Percentiles rank a stretch among this genome's conserved stretches.
These are phyloP conservation scores for Rosa chinensis DNA, from an alignment of 306 rosid species.

Conservation along the genomic window DNA sequence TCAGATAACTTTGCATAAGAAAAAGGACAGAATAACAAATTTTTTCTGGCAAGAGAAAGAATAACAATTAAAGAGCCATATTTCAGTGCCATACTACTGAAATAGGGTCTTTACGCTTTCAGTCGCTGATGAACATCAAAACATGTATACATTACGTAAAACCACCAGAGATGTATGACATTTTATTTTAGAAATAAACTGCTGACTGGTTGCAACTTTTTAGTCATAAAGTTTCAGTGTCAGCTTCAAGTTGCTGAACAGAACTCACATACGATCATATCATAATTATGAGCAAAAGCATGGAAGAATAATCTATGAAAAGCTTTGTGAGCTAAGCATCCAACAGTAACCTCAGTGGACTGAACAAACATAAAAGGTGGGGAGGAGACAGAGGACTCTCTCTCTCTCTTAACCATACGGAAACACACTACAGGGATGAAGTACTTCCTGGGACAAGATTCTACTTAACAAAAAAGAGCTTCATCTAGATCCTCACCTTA, in stretches of 20 bases:
- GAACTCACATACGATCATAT: background rate
- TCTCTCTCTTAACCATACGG: background rate
- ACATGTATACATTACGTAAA: background rate
- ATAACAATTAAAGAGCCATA: background rate
- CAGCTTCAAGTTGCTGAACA: background rate
- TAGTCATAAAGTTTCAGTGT: background rate
- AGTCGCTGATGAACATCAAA: background rate
- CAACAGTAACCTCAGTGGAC: background rate
- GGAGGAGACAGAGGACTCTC: background rate
- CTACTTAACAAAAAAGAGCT: background rate
- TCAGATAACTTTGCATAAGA: background rate
- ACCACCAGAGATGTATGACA: background rate
- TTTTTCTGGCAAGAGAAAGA: background rate
- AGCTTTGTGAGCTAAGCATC: background rate
- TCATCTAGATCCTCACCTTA: constrained; percentile 42
- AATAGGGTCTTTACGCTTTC: background rate
- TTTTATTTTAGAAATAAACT: background rate
- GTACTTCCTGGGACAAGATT: background rate
- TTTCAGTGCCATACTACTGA: background rate
- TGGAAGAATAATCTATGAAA: background rate
- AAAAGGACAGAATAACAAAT: background rate
- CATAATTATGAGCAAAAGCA: background rate
- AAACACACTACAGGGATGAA: background rate
- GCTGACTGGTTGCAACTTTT: background rate
- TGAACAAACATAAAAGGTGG: constrained; percentile 1